These are phyloP conservation scores for Dentipellis fragilis DNA, from an alignment of 768 basidiomycete species.

Conservation along the genomic window DNA sequence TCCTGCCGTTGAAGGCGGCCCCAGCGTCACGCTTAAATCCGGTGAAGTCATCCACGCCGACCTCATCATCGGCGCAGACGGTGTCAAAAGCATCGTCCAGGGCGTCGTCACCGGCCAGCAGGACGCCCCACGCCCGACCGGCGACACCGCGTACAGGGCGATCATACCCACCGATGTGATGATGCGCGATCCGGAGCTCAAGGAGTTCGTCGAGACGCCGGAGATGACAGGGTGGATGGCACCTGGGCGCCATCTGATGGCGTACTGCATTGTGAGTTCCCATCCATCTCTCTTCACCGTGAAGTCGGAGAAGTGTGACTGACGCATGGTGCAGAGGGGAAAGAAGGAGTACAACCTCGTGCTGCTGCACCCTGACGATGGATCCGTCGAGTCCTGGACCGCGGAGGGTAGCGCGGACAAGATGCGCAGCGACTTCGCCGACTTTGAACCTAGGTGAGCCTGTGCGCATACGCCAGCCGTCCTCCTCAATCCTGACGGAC, in stretches of 20 bases:
- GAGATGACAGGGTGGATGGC: slow-evolving; percentile 57
- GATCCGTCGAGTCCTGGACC: slow-evolving; percentile 32
- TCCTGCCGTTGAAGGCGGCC: slow-evolving; percentile 12
- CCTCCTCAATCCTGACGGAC: neutral
- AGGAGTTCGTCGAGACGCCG: slow-evolving; percentile 35
- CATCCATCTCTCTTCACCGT: slow-evolving; percentile 4
- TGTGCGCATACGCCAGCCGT: neutral
- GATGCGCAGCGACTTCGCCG: slow-evolving; percentile 31
- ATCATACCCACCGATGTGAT: slow-evolving; percentile 35
- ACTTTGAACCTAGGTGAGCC: slow-evolving; percentile 30
- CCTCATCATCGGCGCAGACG: slow-evolving; percentile 29
- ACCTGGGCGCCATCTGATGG: slow-evolving; percentile 35
- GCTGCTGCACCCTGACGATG: slow-evolving; percentile 27
- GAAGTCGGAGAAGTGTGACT: neutral
- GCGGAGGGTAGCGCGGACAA: slow-evolving; percentile 32
- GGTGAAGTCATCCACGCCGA: slow-evolving; percentile 28
- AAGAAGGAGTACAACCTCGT: slow-evolving; percentile 29
- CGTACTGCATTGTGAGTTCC: slow-evolving; percentile 28
- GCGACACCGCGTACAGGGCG: slow-evolving; percentile 55
- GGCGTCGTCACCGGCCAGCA: slow-evolving; percentile 38
- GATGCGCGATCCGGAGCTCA: slow-evolving; percentile 41
- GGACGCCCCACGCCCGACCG: slow-evolving; percentile 38
- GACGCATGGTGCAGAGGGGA: slow-evolving; percentile 16
- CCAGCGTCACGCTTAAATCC: slow-evolving; percentile 24
- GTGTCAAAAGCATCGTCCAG: slow-evolving; percentile 39